phyloP scores from a whole-genome alignment of 305 asterid species.

The Fraxinus albicans region DNA sequence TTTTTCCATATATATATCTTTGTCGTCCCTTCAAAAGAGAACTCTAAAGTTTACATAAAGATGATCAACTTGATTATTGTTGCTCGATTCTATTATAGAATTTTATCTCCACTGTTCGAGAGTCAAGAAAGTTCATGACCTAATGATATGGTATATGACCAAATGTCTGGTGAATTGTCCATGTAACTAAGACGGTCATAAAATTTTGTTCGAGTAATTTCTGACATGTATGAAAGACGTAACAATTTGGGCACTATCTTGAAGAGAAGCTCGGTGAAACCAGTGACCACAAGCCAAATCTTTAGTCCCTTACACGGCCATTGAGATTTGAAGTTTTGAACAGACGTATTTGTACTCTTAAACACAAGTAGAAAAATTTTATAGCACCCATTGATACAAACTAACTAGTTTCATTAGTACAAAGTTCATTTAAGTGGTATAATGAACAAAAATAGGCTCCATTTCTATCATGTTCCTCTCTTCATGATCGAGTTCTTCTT shows the following conservation, averaged over 20 bases:
- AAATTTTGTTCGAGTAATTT: neutral
- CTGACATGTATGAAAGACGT: neutral
- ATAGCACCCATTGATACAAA: slow-evolving; percentile 24
- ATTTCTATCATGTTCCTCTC: slow-evolving; percentile 14
- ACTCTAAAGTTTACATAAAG: no score
- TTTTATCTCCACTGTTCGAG: neutral
- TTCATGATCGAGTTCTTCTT: slow-evolving; percentile 20
- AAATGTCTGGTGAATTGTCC: neutral
- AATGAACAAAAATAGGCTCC: slow-evolving; percentile 42
- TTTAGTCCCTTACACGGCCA: neutral
- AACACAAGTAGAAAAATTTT: slow-evolving; percentile 26
- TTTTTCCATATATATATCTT: no score
- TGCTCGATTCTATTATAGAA: neutral
- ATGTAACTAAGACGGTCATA: no score
- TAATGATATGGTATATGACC: neutral
- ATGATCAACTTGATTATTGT: no score
- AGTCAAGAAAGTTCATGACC: neutral
- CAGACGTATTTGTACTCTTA: neutral
- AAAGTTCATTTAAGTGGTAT: slow-evolving; percentile 30
- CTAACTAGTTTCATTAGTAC: slow-evolving; percentile 42
- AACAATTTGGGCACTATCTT: neutral
- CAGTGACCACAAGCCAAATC: neutral
- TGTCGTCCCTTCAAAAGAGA: no score
- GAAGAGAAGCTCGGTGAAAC: neutral
- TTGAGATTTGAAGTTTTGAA: slow-evolving; percentile 4